Evolutionary conservation across 345 rosid genomes (phyloP), one percentile per base, ranked within the genome.

Genomic region (Euclidium syriacum): DNA sequence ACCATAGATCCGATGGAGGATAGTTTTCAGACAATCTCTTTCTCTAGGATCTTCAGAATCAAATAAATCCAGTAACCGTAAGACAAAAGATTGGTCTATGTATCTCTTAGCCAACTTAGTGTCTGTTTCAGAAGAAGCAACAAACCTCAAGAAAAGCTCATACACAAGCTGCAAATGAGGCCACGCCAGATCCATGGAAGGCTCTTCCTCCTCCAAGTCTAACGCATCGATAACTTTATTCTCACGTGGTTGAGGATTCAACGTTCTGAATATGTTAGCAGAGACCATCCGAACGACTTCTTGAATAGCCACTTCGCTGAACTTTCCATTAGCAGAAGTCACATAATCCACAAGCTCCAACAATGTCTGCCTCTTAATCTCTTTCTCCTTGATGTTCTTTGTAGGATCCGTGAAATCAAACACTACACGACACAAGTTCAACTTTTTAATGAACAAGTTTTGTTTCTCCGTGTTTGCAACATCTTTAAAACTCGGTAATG

Each of bases 191-290:
- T 86, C 94, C 89, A 83, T 83, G 25, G 67, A 68, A 20, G 87
- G 84, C 64, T 86, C 94, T 50, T 86, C 89, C 74, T 86, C 94
- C 60, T 86, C 94, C 54, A 83, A 24, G 62, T 86, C 94, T 43
- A 81, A 77, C 23, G 87, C 79, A 56, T 83, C 84, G 6, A 77
- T 52, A 29, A 75, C 81, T 73, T 83, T 86, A 48, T 75, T 80
- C 41, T 81, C 87, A 18, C 84, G 89, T 10, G 94, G 84, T 64
- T 80, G 89, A 10, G 87, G 80, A 49, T 75, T 74, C 20, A 75
- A 70, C 2, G 84, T 55, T 76, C 94, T 77, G 69, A 86, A 86
- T 67, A 86, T 67, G 53, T 86, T 86, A 39, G 67, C 40, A 64
- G 85, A 80, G 32, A 86, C 78, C 89, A 86, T 81, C 51, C 79